Percentiles rank a stretch among this genome's conserved stretches.
phyloP scores from a whole-genome alignment of 306 rosid genomes.

The Casuarina glauca region DNA sequence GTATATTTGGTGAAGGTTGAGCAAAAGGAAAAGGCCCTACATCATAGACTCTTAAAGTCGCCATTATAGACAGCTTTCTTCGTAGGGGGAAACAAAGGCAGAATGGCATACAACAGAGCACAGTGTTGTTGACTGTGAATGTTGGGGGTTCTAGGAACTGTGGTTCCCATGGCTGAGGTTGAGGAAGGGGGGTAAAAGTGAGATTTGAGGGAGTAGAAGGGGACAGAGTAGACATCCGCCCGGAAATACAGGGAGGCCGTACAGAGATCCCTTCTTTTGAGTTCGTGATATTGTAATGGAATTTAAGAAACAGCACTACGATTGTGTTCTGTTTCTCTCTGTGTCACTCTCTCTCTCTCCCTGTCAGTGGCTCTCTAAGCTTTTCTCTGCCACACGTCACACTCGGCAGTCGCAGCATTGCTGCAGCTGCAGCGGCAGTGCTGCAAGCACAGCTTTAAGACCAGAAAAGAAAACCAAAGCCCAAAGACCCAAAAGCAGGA shows the following conservation, averaged over 20 bases:
- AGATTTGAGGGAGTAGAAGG: constrained; percentile 80
- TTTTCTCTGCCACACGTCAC: constrained; percentile 83
- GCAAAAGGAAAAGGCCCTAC: neutral
- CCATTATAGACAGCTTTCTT: neutral
- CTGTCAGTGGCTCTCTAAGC: constrained; percentile 16
- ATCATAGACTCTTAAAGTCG: neutral
- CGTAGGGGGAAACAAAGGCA: constrained; percentile 2
- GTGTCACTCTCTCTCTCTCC: constrained; percentile 27
- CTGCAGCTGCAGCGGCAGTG: constrained; percentile 63
- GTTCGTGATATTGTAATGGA: constrained; percentile 35
- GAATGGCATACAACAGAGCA: too few species aligned
- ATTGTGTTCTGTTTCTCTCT: constrained; percentile 18
- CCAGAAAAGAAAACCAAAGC: constrained; percentile 20
- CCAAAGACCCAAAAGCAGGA: neutral
- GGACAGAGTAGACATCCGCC: constrained; percentile 98
- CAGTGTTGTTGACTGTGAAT: too few species aligned
- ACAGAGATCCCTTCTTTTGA: constrained; percentile 51
- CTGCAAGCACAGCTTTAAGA: constrained; percentile 52
- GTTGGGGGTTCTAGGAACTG: too few species aligned
- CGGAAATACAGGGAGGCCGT: constrained; percentile 92
- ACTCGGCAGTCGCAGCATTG: constrained; percentile 76
- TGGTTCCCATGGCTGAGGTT: neutral
- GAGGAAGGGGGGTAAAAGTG: constrained; percentile 55
- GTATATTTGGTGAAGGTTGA: neutral
- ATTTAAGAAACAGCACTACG: constrained; percentile 42